Conservation (phyloP, 2,329 filamentous ascomycete species). For the Huntiella moniliformis region DNA sequence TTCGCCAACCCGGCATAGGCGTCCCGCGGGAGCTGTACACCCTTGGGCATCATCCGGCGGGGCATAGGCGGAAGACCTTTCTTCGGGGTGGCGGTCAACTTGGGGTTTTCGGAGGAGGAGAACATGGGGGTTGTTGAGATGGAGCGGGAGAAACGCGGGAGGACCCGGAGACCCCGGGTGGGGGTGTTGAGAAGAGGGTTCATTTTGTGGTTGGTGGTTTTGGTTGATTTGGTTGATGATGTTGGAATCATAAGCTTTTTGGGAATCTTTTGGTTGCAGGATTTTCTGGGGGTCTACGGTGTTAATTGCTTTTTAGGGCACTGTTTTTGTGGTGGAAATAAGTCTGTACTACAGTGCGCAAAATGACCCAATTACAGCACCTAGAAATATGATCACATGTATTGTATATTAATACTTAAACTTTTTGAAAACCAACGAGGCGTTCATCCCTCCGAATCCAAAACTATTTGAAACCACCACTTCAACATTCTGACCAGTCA, state of each 20-base stretch:
- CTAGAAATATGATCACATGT: not conserved
- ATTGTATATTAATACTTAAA: not conserved
- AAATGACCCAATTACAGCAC: too few species aligned
- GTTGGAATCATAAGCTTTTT: too few species aligned
- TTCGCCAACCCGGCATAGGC: constrained; percentile 8
- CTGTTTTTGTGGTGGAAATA: too few species aligned
- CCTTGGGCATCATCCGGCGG: constrained; percentile 6
- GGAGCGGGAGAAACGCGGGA: not conserved
- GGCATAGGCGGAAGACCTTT: constrained; percentile 10
- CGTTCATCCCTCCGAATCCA: constrained; percentile 93
- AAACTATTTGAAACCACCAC: constrained; percentile 88
- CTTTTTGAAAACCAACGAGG: constrained; percentile 56
- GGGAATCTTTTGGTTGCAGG: too few species aligned
- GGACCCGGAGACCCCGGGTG: not conserved
- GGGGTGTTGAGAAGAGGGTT: not conserved
- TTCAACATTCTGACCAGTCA: constrained; percentile 43
- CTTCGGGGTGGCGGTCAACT: not conserved
- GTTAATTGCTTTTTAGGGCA: too few species aligned
- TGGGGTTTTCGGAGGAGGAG: not conserved
- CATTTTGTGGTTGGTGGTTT: not conserved
- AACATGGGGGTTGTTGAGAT: not conserved
- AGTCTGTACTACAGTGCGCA: too few species aligned
- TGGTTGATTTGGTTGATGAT: too few species aligned
- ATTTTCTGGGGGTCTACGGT: too few species aligned
- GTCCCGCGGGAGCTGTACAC: constrained; percentile 9